Percentiles rank a stretch among this genome's conserved stretches.
These are phyloP conservation scores for Diaporthe citriasiana DNA, from an alignment of 2,329 filamentous ascomycete species.

Conservation along the genomic window DNA sequence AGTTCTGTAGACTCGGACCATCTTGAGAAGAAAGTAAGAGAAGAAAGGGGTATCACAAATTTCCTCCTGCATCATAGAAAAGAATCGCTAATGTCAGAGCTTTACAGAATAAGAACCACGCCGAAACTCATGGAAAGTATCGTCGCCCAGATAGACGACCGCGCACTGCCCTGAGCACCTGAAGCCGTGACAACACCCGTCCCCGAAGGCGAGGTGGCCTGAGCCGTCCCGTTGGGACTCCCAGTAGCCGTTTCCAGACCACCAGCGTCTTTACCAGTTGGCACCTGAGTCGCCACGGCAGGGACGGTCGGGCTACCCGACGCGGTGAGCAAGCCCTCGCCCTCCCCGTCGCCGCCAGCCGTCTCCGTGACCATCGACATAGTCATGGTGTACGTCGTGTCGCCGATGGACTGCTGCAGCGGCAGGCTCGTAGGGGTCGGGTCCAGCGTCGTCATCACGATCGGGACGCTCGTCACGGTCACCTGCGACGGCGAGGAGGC, in stretches of 20 bases:
- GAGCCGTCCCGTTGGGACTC: background rate
- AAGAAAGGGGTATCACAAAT: conserved; percentile 26
- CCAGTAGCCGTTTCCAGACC: conserved; percentile 15
- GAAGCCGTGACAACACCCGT: background rate
- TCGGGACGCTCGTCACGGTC: conserved; percentile 27
- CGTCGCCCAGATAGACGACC: background rate
- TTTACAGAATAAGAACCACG: background rate
- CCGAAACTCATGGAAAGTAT: background rate
- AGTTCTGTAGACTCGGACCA: background rate
- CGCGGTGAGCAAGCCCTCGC: conserved; percentile 18
- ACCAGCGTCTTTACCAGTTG: background rate
- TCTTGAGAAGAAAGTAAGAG: background rate
- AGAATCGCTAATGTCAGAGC: background rate
- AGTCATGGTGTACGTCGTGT: background rate
- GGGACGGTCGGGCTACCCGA: background rate
- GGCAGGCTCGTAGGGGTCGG: background rate
- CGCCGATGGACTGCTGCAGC: background rate
- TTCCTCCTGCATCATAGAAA: background rate
- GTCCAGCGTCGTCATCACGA: conserved; percentile 23
- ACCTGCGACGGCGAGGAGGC: conserved; percentile 1
- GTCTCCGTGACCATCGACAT: conserved; percentile 16
- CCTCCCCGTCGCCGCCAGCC: background rate
- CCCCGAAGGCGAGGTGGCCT: background rate
- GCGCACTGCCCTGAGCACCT: background rate
- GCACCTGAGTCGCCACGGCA: background rate